A percentile compares a stretch with the other conserved stretches of the same genome.
These are phyloP conservation scores for Oehlia diaphana DNA, from an alignment of 192 early-diverging fungal genomes.

Conservation along the genomic window DNA sequence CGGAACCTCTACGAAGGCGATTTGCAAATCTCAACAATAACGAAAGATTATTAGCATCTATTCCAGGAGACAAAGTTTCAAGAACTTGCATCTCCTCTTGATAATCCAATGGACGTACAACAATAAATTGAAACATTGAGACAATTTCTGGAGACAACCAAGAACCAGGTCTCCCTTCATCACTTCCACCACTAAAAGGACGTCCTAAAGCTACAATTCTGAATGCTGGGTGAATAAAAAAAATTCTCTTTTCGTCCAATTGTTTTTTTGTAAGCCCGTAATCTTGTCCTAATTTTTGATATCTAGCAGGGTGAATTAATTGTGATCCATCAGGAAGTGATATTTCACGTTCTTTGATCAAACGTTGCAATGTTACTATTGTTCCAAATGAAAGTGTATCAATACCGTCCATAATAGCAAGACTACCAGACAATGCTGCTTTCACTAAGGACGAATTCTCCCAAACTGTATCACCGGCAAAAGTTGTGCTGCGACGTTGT, in stretches of 20 bases:
- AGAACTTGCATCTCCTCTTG: conserved; percentile 53
- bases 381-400: conserved; percentile 73
- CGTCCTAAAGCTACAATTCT: conserved; percentile 70
- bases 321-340: conserved; percentile 67
- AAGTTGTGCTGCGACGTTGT: conserved; percentile 70
- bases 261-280: conserved; percentile 49
- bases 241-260: conserved; percentile 48
- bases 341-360: conserved; percentile 69
- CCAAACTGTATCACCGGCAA: conserved; percentile 75
- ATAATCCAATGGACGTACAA: conserved; percentile 55
- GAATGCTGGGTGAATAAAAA: conserved; percentile 71
- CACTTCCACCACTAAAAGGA: conserved; percentile 48
- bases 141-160: conserved; percentile 75
- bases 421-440: conserved; percentile 68
- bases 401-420: conserved; percentile 75
- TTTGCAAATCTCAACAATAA: conserved; percentile 59
- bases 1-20: conserved; percentile 55
- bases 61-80: conserved; percentile 52
- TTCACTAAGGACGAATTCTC: conserved; percentile 70
- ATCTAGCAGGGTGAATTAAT: conserved; percentile 55
- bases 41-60: conserved; percentile 42
- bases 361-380: conserved; percentile 61
- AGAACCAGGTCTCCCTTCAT: conserved; percentile 47
- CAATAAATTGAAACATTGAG: conserved; percentile 72
- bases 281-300: conserved; percentile 51